These are phyloP conservation scores for Cryptococcus jaspeensis DNA, from an alignment of 1,284 basidiomycete genomes.

Conservation along the genomic window DNA sequence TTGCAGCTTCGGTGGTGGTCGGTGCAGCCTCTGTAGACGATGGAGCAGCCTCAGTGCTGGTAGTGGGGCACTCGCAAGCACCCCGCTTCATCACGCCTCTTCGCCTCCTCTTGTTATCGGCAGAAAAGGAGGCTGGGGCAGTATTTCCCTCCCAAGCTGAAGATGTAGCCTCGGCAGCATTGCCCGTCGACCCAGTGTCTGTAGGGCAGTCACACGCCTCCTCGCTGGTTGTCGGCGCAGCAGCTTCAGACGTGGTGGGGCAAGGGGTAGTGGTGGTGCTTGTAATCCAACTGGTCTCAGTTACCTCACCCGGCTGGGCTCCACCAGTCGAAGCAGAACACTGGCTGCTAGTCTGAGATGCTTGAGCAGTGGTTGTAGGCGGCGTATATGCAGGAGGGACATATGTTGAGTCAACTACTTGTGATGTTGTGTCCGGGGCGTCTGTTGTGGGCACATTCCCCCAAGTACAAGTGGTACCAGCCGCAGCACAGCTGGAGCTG, in stretches of 20 bases:
- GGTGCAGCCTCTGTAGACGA: too few relatives aligned
- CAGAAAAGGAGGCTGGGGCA: slow-evolving; percentile 2
- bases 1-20: too few relatives aligned
- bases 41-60: too few relatives aligned
- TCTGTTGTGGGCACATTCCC: slow-evolving; percentile 12
- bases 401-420: background rate
- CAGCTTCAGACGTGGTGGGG: slow-evolving; percentile 1
- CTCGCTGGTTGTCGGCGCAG: slow-evolving; percentile 5
- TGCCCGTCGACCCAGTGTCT: background rate
- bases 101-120: background rate
- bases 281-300: slow-evolving; percentile 8
- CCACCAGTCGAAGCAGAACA: background rate
- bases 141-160: slow-evolving; percentile 8
- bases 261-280: slow-evolving; percentile 13
- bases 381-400: slow-evolving; percentile 8
- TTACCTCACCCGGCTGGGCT: background rate
- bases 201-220: slow-evolving; percentile 1
- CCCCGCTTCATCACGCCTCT: too few relatives aligned
- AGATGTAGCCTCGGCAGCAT: background rate
- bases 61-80: too few relatives aligned
- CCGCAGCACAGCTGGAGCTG: slow-evolving; percentile 5
- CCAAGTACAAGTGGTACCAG: slow-evolving; percentile 10
- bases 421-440: background rate
- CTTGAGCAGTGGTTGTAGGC: background rate
- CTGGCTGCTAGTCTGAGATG: background rate